Percentiles rank a stretch among this genome's conserved stretches.
Evolutionary conservation across 148 eudicot genomes (phyloP).

Genomic region (Suaeda aralocaspica): DNA sequence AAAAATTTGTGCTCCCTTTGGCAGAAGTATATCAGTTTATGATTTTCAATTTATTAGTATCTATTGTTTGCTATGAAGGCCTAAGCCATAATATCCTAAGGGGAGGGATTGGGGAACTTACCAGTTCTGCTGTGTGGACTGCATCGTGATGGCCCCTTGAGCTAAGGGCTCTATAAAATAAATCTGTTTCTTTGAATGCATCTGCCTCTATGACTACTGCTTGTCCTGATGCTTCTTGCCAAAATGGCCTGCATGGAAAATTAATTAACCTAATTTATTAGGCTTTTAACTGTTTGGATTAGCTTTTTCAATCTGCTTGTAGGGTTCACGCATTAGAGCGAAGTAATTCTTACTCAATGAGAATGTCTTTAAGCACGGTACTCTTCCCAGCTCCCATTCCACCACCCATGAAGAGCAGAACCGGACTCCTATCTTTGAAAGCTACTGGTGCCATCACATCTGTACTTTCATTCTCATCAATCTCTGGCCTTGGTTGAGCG

Average conservation of each 20-base stretch:
- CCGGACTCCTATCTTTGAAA: constrained; percentile 87
- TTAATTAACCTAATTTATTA: not conserved
- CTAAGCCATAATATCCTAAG: not conserved
- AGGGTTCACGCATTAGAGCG: constrained; percentile 12
- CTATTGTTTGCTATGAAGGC: not conserved
- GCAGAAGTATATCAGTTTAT: no score
- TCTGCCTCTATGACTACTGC: constrained; percentile 97
- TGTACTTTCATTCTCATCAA: constrained; percentile 79
- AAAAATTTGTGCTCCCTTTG: no score
- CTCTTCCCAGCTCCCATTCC: constrained; percentile 99
- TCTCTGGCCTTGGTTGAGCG: constrained; percentile 41
- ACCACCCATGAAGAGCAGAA: constrained; percentile 97
- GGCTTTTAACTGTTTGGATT: not conserved
- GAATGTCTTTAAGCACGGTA: constrained; percentile 94
- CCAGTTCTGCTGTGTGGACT: constrained; percentile 95
- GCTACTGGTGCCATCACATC: constrained; percentile 98
- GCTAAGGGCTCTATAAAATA: constrained; percentile 81
- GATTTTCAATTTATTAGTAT: no score
- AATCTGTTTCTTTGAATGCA: constrained; percentile 98
- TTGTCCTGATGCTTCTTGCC: constrained; percentile 92
- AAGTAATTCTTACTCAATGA: constrained; percentile 70
- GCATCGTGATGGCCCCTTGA: constrained; percentile 84
- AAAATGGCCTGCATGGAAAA: constrained; percentile 70
- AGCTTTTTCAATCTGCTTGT: not conserved
- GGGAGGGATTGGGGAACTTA: constrained; percentile 17